A percentile compares a stretch with the other conserved stretches of the same genome.
phyloP scores from a whole-genome alignment of 2,329 filamentous ascomycete genomes.

The Fusarium falciforme region DNA sequence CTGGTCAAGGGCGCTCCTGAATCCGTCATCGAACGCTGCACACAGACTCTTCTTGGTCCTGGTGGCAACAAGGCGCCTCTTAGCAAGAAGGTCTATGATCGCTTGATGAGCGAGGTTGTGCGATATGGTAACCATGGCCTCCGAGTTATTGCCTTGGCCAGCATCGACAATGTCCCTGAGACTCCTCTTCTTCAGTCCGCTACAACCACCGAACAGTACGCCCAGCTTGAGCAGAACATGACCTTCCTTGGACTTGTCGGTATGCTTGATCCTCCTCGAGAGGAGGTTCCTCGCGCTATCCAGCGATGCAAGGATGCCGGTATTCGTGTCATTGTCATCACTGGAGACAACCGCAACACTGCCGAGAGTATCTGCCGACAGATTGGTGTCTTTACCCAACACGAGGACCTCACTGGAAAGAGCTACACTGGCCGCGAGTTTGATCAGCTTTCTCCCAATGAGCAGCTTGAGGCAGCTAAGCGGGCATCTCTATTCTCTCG shows the following conservation, averaged over 20 bases:
- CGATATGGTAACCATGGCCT: constrained; percentile 93
- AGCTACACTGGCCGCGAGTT: constrained; percentile 97
- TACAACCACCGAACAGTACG: constrained; percentile 85
- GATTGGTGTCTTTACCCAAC: constrained; percentile 88
- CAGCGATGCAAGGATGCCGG: constrained; percentile 90
- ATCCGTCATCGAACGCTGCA: constrained; percentile 92
- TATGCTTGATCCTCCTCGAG: constrained; percentile 96
- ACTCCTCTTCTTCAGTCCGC: constrained; percentile 79
- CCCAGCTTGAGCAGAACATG: constrained; percentile 90
- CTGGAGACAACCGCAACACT: constrained; percentile 97
- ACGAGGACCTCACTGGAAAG: constrained; percentile 89
- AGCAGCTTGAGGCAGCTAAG: constrained; percentile 87
- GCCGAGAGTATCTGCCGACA: constrained; percentile 97
- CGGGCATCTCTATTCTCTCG: constrained; percentile 93
- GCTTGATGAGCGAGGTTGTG: constrained; percentile 83
- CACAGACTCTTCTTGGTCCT: constrained; percentile 80
- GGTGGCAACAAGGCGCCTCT: constrained; percentile 82
- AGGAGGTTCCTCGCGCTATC: constrained; percentile 89
- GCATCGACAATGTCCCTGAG: constrained; percentile 78
- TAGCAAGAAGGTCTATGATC: constrained; percentile 72
- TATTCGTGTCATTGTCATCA: constrained; percentile 97
- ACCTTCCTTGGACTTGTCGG: constrained; percentile 93
- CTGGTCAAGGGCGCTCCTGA: constrained; percentile 98
- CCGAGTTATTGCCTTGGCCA: constrained; percentile 93
- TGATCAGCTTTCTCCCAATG: constrained; percentile 80